Percentiles rank a stretch among this genome's conserved stretches.
These are phyloP conservation scores for Plasmopara halstedii DNA, from an alignment of 352 stramenopile species.

Conservation along the genomic window DNA sequence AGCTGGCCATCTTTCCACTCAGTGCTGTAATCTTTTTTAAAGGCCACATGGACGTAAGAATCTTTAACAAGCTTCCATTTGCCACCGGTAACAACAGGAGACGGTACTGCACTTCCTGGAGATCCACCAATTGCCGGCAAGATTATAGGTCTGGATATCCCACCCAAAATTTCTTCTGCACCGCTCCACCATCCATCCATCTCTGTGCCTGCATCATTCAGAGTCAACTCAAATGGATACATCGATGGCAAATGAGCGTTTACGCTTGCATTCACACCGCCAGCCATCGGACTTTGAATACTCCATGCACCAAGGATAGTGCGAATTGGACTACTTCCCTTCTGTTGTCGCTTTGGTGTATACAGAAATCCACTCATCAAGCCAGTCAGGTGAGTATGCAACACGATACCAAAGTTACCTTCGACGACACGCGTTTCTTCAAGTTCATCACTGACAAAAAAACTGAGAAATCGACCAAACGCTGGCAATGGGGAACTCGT, in stretches of 20 bases:
- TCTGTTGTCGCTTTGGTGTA: constrained; percentile 18
- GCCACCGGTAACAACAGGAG: constrained; percentile 18
- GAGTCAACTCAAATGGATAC: constrained; percentile 56
- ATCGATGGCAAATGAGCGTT: constrained; percentile 56
- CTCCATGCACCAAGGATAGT: constrained; percentile 62
- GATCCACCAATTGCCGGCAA: constrained; percentile 9
- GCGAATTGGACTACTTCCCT: constrained; percentile 16
- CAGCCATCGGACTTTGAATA: constrained; percentile 29
- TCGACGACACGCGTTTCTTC: constrained; percentile 40
- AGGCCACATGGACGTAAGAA: constrained; percentile 77
- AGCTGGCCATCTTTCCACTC: constrained; percentile 77
- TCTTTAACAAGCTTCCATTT: constrained; percentile 80
- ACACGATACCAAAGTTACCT: constrained; percentile 67
- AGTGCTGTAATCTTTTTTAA: constrained; percentile 87
- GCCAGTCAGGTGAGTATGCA: constrained; percentile 53
- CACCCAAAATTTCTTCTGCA: constrained; percentile 23
- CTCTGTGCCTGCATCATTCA: constrained; percentile 46
- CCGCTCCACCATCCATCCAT: constrained; percentile 76
- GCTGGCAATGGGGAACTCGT: constrained; percentile 27
- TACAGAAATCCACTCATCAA: constrained; percentile 54
- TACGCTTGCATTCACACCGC: constrained; percentile 29
- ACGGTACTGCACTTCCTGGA: constrained; percentile 2
- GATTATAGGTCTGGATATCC: constrained; percentile 8
- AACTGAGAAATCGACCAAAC: constrained; percentile 48
- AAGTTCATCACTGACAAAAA: constrained; percentile 54